Evolutionary conservation across 1,139 yeast genomes (phyloP), one percentile per base, ranked within the genome.

Genomic region (Debaryomyces coudertii): DNA sequence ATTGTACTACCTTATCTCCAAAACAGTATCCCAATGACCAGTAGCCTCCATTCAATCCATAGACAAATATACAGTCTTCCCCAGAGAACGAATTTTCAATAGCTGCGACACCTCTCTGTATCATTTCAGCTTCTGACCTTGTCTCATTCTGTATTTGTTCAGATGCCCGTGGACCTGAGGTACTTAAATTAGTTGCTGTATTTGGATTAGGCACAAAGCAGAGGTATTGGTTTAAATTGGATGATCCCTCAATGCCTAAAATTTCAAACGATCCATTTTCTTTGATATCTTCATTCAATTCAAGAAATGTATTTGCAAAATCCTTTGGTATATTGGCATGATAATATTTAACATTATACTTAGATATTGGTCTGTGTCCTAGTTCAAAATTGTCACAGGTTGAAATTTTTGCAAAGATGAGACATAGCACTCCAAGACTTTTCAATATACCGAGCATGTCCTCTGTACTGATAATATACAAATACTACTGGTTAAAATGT

Each of bases 21-120:
- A 70, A 77, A 54, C 89, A 83, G 48, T 77, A 77, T 2, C 76
- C 80, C 57, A 81, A 83, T 1, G 82, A 79, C 89, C 90, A 86
- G 63, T 84, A 86, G 5, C 80, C 83, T 11, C 71, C 69, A 43
- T 63, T 67, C 4, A 63, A 51, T 27, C 69, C 72, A 36, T 67
- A 62, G 1, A 61, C 61, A 69, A 54, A 62, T 66, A 75, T 48
- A 50, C 77, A 72, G 4, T 51, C 43, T 2, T 56, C 45, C 7
- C 60, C 52, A 6, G 61, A 59, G 47, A 70, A 63, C 2, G 67
- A 51, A 4, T 51, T 47, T 5, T 51, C 38, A 8, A 71, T 48
- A 6, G 57, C 47, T 2, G 54, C 40, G 34, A 62, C 43, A 46
- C 67, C 62, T 48, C 57, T 46, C 5, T 50, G 55, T 12, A 53